Evolutionary conservation across 352 stramenopile genomes (phyloP), one percentile per base, ranked within the genome.

Genomic region (Phytophthora sp.): DNA sequence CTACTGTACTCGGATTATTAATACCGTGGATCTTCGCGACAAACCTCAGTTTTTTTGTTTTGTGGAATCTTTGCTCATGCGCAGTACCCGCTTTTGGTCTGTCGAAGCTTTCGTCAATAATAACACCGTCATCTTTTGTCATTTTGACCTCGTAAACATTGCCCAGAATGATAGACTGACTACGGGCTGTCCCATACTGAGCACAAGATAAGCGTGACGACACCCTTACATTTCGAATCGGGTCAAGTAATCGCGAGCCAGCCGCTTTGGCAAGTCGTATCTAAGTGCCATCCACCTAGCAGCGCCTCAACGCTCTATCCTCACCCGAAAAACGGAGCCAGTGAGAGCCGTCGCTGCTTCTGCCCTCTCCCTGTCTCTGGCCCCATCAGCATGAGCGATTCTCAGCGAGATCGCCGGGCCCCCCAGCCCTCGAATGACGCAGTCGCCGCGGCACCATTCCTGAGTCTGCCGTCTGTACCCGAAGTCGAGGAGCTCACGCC

Each of bases 341-440:
- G 63, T 59, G 41, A 50, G 46, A 31, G 27, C 42, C 44, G 23
- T 44, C 36, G 20, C 24, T 20, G 54, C 46, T 65, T 62, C 30
- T 57, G 52, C 41, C 38, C 47, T 2, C 3, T 27, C 64, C 64
- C 65, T 55, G 38, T 74, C 54, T 74, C 55, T 74, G 20, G 60
- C 45, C 52, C 66, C 66, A 74, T 74, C 66, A 56, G 45, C 53
- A 76, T 73, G 69, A 76, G 59, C 69, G 63, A 58, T 67, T 74
- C 64, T 50, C 27, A 21, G n/a, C 55, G 29, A 50, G 44, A 69
- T 58, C 50, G 35, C 20, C 42, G 45, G 26, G 11, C 18, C 54
- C 24, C 55, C 57, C 56, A 72, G 56, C 45, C 57, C 57, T 60
- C 30, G 11, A n/a, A 18, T 61, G 68, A 72, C 67, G 63, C 67